Evolutionary conservation across 768 basidiomycete species (phyloP), one percentile per base, ranked within the genome.

Genomic region (Trametes sanguinea): DNA sequence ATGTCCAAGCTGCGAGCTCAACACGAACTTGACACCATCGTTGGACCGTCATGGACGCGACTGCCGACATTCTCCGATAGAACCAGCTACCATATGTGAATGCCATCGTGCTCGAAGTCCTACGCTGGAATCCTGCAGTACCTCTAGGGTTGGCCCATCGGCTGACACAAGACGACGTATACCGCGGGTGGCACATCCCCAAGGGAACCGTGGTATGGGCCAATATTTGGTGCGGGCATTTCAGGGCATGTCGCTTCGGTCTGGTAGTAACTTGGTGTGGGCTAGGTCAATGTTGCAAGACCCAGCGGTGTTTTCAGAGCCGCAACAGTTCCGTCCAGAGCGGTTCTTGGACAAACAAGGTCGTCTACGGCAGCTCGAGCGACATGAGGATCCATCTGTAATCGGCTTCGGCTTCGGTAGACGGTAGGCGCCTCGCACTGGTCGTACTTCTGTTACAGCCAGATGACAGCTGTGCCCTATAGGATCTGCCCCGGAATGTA

Each of bases 401-500:
- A 61, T 68, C 22, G 65, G 55, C 27, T 70, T 70, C 30, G 67
- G 69, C 3, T 70, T 70, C 50, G 69, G 70, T 3, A 54, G 68
- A 53, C 46, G 66, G 68, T 67, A 48, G 30, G 62, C 29, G 11
- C 22, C 22, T 22, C 22, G 22, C 22, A 22, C 22, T 22, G 6
- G 13, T 30, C 27, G 1, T 6, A 33, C 17, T 16, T 29, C 39
- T n/a, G 10, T 37, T 39, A 11, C 9, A 2, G 4, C 11, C 40
- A 16, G 30, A n/a, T 22, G 27, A 8, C n/a, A 29, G 22, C 11
- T 54, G 2, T 35, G 32, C 27, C 7, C 37, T 29, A 16, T 27
- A 74, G 73, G 33, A 68, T 72, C 9, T 73, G 73, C 60, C 72
- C 72, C 8, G 73, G 72, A 5, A 67, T 66, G 64, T 63, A 61